Conservation (phyloP, 2,329 filamentous ascomycete genomes). For the Alternaria sp. region DNA sequence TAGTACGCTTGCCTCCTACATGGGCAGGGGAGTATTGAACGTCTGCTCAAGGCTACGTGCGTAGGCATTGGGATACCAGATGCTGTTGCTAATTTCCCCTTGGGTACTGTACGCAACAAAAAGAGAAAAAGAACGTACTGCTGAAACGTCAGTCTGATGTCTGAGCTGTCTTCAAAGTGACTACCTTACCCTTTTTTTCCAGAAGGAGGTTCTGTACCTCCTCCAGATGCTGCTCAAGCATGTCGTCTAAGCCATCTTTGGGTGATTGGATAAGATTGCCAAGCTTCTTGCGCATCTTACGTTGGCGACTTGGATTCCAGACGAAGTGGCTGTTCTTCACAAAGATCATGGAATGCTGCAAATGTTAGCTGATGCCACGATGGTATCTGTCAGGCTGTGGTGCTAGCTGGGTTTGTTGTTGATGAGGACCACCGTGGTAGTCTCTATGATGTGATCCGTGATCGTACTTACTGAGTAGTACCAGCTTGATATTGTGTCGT, state of each 20-base stretch:
- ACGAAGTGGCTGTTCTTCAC: slow-evolving; percentile 78
- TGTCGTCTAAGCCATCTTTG: slow-evolving; percentile 61
- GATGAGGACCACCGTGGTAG: background rate
- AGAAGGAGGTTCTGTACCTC: slow-evolving; percentile 60
- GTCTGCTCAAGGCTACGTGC: background rate
- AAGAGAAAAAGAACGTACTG: background rate
- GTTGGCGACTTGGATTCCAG: slow-evolving; percentile 70
- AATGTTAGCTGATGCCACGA: slow-evolving; percentile 3
- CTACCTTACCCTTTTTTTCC: slow-evolving; percentile 39
- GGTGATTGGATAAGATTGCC: slow-evolving; percentile 61
- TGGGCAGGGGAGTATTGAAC: background rate
- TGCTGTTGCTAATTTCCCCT: background rate
- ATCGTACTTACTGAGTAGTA: slow-evolving; percentile 69
- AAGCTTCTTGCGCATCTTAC: slow-evolving; percentile 66
- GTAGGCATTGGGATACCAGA: background rate
- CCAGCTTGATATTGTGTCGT: slow-evolving; percentile 83
- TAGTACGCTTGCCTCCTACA: background rate
- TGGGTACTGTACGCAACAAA: background rate
- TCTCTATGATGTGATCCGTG: background rate
- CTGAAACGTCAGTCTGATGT: background rate
- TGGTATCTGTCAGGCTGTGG: background rate
- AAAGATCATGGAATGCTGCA: slow-evolving; percentile 76
- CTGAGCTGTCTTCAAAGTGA: background rate
- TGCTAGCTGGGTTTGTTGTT: background rate
- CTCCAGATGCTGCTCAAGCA: slow-evolving; percentile 63